phyloP scores from a whole-genome alignment of 2,329 filamentous ascomycete species.

The Macrophomina tecta region DNA sequence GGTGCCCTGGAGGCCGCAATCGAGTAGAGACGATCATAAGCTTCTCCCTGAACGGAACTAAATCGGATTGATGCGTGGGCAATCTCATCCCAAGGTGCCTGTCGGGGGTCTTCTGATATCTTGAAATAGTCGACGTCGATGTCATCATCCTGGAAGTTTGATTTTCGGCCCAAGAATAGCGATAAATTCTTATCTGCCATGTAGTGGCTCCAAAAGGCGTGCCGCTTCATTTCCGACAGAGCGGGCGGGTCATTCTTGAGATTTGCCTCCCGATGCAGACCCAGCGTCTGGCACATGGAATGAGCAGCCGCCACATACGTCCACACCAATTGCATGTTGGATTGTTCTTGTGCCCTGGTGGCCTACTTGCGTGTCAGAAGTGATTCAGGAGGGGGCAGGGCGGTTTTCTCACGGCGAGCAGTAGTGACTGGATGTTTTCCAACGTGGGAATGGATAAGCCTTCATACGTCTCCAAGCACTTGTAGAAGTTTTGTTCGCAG shows the following conservation, averaged over 20 bases:
- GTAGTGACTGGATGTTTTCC: conserved; percentile 45
- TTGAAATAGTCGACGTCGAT: conserved; percentile 32
- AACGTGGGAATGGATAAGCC: conserved; percentile 35
- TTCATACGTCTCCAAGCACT: conserved; percentile 42
- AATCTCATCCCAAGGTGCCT: neutral
- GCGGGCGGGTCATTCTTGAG: conserved; percentile 42
- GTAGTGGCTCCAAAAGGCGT: conserved; percentile 47
- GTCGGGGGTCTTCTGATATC: conserved; percentile 32
- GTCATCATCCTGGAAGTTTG: conserved; percentile 47
- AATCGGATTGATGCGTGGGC: conserved; percentile 40
- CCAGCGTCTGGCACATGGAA: conserved; percentile 40
- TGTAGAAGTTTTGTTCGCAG: conserved; percentile 54
- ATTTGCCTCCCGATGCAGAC: conserved; percentile 44
- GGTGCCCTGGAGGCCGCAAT: neutral
- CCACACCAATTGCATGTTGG: conserved; percentile 32
- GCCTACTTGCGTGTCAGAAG: conserved; percentile 19
- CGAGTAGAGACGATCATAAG: conserved; percentile 44
- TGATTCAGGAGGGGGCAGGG: too few species aligned
- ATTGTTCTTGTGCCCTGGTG: conserved; percentile 42
- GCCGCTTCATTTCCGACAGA: conserved; percentile 38
- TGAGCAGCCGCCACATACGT: conserved; percentile 28
- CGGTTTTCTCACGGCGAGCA: conserved; percentile 35
- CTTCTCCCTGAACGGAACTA: conserved; percentile 41
- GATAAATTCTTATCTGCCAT: conserved; percentile 48
- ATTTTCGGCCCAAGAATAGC: conserved; percentile 44